Evolutionary conservation across 2,329 filamentous ascomycete species (phyloP), one percentile per base, ranked within the genome.

Genomic region (Fusarium chaquense): DNA sequence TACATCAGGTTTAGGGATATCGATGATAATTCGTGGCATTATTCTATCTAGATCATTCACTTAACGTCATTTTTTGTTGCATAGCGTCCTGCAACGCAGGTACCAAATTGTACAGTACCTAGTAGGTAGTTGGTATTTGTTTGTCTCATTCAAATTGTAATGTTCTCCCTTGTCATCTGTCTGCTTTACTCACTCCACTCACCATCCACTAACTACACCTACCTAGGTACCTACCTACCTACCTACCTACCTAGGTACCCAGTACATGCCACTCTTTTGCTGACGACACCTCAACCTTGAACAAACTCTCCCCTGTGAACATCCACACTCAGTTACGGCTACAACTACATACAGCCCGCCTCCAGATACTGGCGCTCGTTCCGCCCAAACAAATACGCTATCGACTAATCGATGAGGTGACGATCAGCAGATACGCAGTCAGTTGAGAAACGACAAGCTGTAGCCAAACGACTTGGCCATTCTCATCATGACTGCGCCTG

Each of bases 401-500:
- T 22, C 40, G 33, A 59, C 15, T 33, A 40, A 58, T 60, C 65
- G 65, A 71, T 71, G 69, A 66, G 65, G 69, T 72, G 69, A 72
- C 62, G 35, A 62, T 41, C 55, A 65, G 62, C 47, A 51, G 41
- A 41, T 44, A 67, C 69, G 69, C 69, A 64, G 55, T 61, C 69
- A 58, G 66, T 71, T 72, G 69, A 67, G 66, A 65, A 61, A 52
- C 52, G 36, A 62, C 61, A 41, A 63, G 50, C 60, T 63, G 52
- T 52, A 58, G 38, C 36, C 55, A 32, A 55, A 43, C 35, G 49
- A 51, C 53, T 58, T 36, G 44, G 55, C 49, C 38, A 38, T 51
- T 45, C 33, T 62, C 62, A 66, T 72, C 75, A 87, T 87, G 85
- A 80, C 84, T 69, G 80, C 82, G 67, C 81, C 84, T 35, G 81